Evolutionary conservation across 352 stramenopile species (phyloP), one percentile per base, ranked within the genome.

Genomic region (Phytophthora niederhauseri): DNA sequence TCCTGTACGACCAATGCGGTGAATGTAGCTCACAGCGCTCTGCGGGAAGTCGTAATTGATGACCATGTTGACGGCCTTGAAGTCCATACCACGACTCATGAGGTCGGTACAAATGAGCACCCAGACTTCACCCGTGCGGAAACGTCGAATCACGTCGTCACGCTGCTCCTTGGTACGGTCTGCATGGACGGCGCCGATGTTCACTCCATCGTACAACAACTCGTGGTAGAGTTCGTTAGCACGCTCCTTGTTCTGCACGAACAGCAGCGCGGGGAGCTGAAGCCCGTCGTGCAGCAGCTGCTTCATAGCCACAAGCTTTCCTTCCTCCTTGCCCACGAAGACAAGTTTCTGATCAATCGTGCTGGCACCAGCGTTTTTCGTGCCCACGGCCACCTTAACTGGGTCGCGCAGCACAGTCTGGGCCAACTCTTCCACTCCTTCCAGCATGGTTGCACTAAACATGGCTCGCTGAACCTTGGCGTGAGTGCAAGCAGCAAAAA

Each of bases 1-100:
- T 55, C 97, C 98, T 2, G 94, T 99, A 58, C 98, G 89, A 62
- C 97, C 98, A 70, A 99, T 99, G 54, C 98, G 87, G 85, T 99
- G 96, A 55, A 99, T 97, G 79, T 99, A 99, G 58, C 92, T 96
- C 63, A 97, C 86, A 22, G 87, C 87, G 60, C 89, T 94, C 83
- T 96, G 92, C 8, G 98, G 98, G 67, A 99, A 98, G 80, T 99
- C 98, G 73, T 99, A 99, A 80, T 99, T 99, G 75, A 99, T 98
- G 7, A 99, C 98, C 89, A 98, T 98, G 67, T 99, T 99, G 6
- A 99, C 97, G 17, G 94, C 98, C 80, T 99, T 98, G 73, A 99
- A 99, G 84, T 99, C 98, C 69, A 99, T 98, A 71, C 98, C 98
- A 69, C 98, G 87, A 24, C 92, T 97, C 76, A 99, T 98, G 7